These are phyloP conservation scores for Epichloe gansuensis DNA, from an alignment of 2,329 filamentous ascomycete species.

Conservation along the genomic window DNA sequence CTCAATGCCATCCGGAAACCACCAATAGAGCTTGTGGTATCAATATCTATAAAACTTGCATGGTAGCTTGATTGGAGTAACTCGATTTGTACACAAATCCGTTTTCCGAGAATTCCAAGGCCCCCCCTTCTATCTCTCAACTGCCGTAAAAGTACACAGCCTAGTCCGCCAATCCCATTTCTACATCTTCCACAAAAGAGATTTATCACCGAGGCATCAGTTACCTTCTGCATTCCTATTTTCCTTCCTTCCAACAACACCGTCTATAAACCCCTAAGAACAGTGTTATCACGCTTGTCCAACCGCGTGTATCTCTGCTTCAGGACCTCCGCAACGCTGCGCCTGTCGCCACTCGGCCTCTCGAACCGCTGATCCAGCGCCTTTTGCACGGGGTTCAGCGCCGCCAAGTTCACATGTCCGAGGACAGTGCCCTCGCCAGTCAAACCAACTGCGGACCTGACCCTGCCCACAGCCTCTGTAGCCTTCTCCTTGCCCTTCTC, in stretches of 20 bases:
- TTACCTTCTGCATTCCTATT: neutral
- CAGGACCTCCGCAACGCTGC: constrained; percentile 40
- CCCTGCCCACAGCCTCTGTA: constrained; percentile 25
- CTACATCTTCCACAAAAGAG: neutral
- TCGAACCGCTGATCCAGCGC: constrained; percentile 40
- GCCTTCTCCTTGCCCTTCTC: constrained; percentile 28
- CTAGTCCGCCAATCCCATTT: neutral
- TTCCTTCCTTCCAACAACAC: neutral
- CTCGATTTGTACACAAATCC: neutral
- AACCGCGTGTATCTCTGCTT: constrained; percentile 41
- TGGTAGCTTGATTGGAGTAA: no score
- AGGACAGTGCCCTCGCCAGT: constrained; percentile 15
- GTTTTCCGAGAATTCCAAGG: neutral
- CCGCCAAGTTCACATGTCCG: constrained; percentile 8
- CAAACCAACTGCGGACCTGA: constrained; percentile 22
- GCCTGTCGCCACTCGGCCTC: constrained; percentile 27
- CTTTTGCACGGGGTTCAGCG: constrained; percentile 29
- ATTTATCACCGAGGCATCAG: neutral
- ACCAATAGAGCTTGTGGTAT: no score
- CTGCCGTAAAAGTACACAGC: neutral
- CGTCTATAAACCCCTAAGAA: constrained; percentile 26
- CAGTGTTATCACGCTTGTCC: constrained; percentile 31
- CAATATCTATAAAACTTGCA: no score
- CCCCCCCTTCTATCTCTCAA: neutral
- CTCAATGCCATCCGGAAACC: no score